These are phyloP conservation scores for Protea cynaroides DNA, from an alignment of 164 flowering plant genomes.

Conservation along the genomic window DNA sequence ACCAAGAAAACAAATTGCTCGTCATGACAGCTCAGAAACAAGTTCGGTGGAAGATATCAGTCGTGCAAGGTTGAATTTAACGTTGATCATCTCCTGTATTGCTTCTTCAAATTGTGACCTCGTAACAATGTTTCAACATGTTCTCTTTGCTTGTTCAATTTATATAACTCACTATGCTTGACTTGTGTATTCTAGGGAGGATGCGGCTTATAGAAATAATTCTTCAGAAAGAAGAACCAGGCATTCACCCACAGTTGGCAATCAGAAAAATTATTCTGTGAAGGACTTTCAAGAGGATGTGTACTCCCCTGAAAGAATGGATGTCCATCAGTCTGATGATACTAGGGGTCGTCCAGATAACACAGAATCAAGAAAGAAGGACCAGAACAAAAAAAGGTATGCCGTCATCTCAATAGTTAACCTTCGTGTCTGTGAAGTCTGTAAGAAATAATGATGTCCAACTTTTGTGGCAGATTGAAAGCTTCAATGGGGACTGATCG, in stretches of 20 bases:
- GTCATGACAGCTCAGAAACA: slow-evolving; percentile 23
- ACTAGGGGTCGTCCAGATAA: slow-evolving; percentile 11
- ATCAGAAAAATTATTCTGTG: slow-evolving; percentile 17
- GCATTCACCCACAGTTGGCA: slow-evolving; percentile 18
- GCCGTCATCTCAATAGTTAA: background rate
- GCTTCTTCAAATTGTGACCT: background rate
- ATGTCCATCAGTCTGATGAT: slow-evolving; percentile 14
- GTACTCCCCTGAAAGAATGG: slow-evolving; percentile 21
- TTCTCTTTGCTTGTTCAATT: background rate
- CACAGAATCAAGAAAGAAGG: slow-evolving; percentile 26
- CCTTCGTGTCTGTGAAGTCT: background rate
- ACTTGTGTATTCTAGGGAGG: slow-evolving; percentile 25
- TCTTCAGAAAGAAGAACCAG: slow-evolving; percentile 19
- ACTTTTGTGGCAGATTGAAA: slow-evolving; percentile 38
- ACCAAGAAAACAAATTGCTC: slow-evolving; percentile 21
- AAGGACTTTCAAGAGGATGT: slow-evolving; percentile 15
- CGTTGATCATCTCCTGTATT: background rate
- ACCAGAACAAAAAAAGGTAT: slow-evolving; percentile 36
- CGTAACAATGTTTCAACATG: too few species aligned
- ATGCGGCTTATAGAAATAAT: slow-evolving; percentile 14
- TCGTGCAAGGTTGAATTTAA: slow-evolving; percentile 30
- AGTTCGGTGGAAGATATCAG: slow-evolving; percentile 23
- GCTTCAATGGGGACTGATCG: slow-evolving; percentile 20
- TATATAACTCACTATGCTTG: background rate
- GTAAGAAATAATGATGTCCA: background rate